Evolutionary conservation across 2,329 filamentous ascomycete species (phyloP).

Genomic region (Paraphaeosphaeria minitans): DNA sequence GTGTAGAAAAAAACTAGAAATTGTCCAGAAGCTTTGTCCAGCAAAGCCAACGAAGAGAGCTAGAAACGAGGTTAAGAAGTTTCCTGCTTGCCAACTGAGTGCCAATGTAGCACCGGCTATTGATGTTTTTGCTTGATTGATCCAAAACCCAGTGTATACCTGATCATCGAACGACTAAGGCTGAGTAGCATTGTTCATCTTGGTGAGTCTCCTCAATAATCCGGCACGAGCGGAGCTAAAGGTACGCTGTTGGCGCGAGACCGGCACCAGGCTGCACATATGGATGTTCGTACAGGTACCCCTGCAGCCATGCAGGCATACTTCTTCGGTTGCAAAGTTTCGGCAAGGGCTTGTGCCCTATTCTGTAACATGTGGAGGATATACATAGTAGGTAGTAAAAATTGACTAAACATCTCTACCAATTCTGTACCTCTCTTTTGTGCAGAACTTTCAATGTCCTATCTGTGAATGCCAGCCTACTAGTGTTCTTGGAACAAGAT

Average conservation of each 20-base stretch:
- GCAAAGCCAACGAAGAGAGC: slow-evolving; percentile 24
- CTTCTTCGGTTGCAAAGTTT: background rate
- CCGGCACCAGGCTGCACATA: background rate
- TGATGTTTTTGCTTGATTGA: slow-evolving; percentile 15
- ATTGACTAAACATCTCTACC: background rate
- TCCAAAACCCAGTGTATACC: slow-evolving; percentile 23
- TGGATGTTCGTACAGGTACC: background rate
- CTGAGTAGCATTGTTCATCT: background rate
- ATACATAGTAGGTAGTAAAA: background rate
- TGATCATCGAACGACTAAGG: slow-evolving; percentile 20
- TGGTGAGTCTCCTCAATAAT: background rate
- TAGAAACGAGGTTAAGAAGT: slow-evolving; percentile 28
- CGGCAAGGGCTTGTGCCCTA: too few species aligned
- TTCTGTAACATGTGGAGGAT: background rate
- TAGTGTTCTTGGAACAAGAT: background rate
- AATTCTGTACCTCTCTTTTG: background rate
- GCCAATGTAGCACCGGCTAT: slow-evolving; percentile 26
- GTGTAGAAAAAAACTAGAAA: slow-evolving; percentile 20
- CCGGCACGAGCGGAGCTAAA: too few species aligned
- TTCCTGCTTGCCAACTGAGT: slow-evolving; percentile 16
- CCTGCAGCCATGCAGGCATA: too few species aligned
- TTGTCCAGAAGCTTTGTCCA: slow-evolving; percentile 23
- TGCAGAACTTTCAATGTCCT: background rate
- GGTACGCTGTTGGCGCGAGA: background rate
- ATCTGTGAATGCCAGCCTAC: background rate